A percentile compares a stretch with the other conserved stretches of the same genome.
Conservation (phyloP, 179 eudicot genomes). For the Patellifolia procumbens region DNA sequence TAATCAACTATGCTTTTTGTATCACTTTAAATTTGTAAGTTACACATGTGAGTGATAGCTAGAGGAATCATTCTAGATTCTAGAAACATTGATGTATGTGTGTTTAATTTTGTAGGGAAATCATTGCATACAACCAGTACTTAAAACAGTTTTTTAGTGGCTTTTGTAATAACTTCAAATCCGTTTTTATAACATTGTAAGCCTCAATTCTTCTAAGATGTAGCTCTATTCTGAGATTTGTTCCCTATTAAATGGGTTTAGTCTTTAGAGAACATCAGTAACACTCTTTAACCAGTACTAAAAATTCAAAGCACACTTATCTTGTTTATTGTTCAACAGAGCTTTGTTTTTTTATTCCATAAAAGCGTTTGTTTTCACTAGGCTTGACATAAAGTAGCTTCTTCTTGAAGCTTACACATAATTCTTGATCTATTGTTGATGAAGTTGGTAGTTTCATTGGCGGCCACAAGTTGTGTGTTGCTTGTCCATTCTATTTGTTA, state of each 20-base stretch:
- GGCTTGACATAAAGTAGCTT: background rate
- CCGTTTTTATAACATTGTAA: background rate
- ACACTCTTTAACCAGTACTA: background rate
- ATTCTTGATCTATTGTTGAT: background rate
- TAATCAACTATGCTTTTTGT: background rate
- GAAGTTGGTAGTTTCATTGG: background rate
- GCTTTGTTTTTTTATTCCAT: background rate
- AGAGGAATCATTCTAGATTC: background rate
- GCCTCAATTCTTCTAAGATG: background rate
- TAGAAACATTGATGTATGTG: no score
- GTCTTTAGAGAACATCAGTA: background rate
- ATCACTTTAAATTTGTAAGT: background rate
- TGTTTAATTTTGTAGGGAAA: background rate
- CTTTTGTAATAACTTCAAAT: background rate
- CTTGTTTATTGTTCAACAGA: background rate
- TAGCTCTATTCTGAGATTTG: background rate
- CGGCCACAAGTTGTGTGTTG: background rate
- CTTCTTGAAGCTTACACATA: background rate
- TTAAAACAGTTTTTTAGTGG: background rate
- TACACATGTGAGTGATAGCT: background rate
- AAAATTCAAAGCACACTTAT: slow-evolving; percentile 2
- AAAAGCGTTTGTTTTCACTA: background rate
- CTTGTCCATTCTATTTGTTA: background rate
- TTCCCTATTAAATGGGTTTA: no score
- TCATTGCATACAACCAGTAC: background rate